Conservation (phyloP, 2,329 filamentous ascomycete genomes). For the Trichoderma afroharzianum region DNA sequence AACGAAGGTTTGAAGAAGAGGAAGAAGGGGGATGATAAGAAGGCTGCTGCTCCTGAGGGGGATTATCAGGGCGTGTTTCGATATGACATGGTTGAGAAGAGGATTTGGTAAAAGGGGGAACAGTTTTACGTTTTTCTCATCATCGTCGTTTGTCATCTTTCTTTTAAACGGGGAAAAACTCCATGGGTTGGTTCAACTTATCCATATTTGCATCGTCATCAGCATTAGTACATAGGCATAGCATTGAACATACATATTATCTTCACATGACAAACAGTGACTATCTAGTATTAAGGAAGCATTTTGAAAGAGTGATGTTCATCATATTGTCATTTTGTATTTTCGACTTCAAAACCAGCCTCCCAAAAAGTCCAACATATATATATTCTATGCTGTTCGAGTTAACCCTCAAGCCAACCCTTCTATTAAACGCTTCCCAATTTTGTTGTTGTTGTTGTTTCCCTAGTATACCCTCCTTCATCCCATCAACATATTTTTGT, state of each 20-base stretch:
- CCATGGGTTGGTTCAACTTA: background rate
- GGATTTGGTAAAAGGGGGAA: conserved; percentile 70
- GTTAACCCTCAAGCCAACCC: background rate
- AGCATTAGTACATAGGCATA: background rate
- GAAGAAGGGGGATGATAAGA: conserved; percentile 49
- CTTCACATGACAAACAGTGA: background rate
- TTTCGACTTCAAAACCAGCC: background rate
- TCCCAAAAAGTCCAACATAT: background rate
- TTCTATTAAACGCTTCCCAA: conserved; percentile 14
- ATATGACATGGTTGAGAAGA: conserved; percentile 94
- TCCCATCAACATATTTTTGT: background rate
- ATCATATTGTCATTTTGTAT: background rate
- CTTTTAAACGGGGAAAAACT: background rate
- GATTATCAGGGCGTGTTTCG: conserved; percentile 66
- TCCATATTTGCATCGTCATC: background rate
- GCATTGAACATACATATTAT: background rate
- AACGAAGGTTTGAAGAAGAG: conserved; percentile 62
- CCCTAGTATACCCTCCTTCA: conserved; percentile 6
- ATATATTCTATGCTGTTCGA: background rate
- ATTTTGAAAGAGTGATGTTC: background rate
- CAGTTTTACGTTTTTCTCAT: background rate
- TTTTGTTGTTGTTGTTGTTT: background rate
- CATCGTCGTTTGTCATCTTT: background rate
- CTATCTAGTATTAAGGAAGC: background rate
- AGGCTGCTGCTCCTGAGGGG: conserved; percentile 17